Evolutionary conservation across 1,284 basidiomycete genomes (phyloP), one percentile per base, ranked within the genome.

Genomic region (Trametes hirsuta): DNA sequence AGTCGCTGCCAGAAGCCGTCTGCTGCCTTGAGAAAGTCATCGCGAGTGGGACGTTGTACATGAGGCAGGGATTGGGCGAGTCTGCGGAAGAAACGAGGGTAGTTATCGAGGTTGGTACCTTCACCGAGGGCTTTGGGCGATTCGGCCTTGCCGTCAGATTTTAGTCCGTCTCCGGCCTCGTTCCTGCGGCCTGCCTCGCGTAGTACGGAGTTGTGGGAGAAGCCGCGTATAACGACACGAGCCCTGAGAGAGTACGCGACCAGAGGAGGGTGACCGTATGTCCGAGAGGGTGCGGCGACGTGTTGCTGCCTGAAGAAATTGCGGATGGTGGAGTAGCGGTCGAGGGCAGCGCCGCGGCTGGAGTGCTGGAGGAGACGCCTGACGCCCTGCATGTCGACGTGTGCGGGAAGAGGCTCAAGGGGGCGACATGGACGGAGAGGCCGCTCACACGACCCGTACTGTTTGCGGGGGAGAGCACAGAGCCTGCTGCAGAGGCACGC

Each of bases 1-100:
- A 94, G 74, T 2, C 97, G 86, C 66, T 97, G 86, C 90, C 94
- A 97, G 75, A 96, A 95, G 6, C 90, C 88, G 47, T 85, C 91
- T 3, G 97, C 90, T 3, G 95, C 89, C 25, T 85, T 85, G 40
- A 99, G 81, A 58, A 98, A 87, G 69, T 98, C 94, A 50, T 96
- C 94, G 52, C 88, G 85, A 0, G 91, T 92, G 0, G 94, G 94
- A 47, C 91, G 80, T 67, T 92, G 88, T n/a, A 90, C 78, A 67
- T 93, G 88, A 3, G 91, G 91, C 30, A 92, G 76, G 24, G 88
- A 89, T 67, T 84, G 72, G 0, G 90, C 90, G 15, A 95, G 80
- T 18, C 87, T 84, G 48, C 85, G 86, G 66, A 94, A 92, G 72
- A 94, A 90, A 5, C 81, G 84, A 6, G 93, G 85, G 70, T 95